phyloP scores from a whole-genome alignment of 306 rosid genomes.

The Mucuna pruriens region DNA sequence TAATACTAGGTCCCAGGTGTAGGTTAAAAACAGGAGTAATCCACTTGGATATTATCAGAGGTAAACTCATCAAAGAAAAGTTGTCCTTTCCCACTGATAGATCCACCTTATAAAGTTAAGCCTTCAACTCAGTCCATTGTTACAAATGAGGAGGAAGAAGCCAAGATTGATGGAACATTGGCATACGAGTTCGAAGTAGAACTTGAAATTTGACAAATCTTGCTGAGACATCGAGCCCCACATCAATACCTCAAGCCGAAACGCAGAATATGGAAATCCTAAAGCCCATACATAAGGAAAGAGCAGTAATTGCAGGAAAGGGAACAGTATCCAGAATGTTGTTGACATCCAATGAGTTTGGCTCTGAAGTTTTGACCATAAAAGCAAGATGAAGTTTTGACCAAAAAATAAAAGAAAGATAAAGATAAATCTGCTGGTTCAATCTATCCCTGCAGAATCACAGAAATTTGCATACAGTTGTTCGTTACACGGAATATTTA shows the following conservation, averaged over 20 bases:
- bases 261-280: slow-evolving; percentile 39
- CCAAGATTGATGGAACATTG: slow-evolving; percentile 56
- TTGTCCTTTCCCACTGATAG: slow-evolving; percentile 59
- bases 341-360: slow-evolving; percentile 35
- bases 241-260: slow-evolving; percentile 46
- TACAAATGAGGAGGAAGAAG: slow-evolving; percentile 58
- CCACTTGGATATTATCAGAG: slow-evolving; percentile 87
- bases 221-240: slow-evolving; percentile 39
- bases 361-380: slow-evolving; percentile 48
- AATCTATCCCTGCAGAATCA: no score
- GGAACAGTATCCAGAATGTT: slow-evolving; percentile 26
- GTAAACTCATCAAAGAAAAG: slow-evolving; percentile 54
- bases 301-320: slow-evolving; percentile 35
- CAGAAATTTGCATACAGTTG: background rate
- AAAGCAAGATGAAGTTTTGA: slow-evolving; percentile 55
- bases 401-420: background rate
- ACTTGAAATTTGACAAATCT: slow-evolving; percentile 38
- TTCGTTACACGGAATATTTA: no score
- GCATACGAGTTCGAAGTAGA: slow-evolving; percentile 48
- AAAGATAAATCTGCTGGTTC: no score
- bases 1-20: no score
- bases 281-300: slow-evolving; percentile 47
- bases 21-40: slow-evolving; percentile 87
- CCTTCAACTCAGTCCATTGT: slow-evolving; percentile 39
- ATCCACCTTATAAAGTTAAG: slow-evolving; percentile 67